Evolutionary conservation across 2,329 filamentous ascomycete genomes (phyloP), one percentile per base, ranked within the genome.

Genomic region (Stachybotrys chartarum): DNA sequence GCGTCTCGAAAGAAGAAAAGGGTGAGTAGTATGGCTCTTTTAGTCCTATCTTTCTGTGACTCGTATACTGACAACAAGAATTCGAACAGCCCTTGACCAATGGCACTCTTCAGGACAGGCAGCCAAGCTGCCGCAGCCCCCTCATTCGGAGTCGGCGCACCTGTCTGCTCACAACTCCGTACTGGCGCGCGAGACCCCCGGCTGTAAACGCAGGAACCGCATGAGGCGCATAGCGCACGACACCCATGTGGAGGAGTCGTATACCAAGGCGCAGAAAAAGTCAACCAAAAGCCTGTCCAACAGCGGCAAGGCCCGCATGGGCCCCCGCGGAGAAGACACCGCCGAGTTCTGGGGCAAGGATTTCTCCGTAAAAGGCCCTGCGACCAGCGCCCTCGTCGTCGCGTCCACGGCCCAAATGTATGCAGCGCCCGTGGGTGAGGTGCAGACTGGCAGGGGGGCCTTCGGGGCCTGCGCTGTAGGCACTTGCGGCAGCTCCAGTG

Each of bases 121-220:
- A 1, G 32, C 50, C 12, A 32, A 42, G 11, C 32, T 44, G 2
- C 50, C 50, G 1, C 50, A 64, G 73, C 8, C 69, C 80, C 10
- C 83, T 79, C 58, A 71, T 81, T 0, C 78, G 82, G 0, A 79
- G 54, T 83, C 81, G 18, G 80, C 85, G 0, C 89, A 93, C 65
- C 86, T 93, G 58, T 89, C 85, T 0, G 78, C 86, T 0, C 89
- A 93, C 74, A 90, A 85, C 62, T 80, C 87, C 1, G 82, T 91
- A 3, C 52, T 56, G 16, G 44, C 50, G 14, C 32, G 44, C 8
- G 50, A 52, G 32, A 44, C 50, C 32, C 10, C 16, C 6, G 32
- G 7, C 7, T 32, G 50, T 4, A 31, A 32, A 12, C n/a, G 30
- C 7, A 31, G n/a, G 30, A 52, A 31, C 6, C 50, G 50, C 32